phyloP scores from a whole-genome alignment of 257 asterid species.

The Galeopsis tetrahit region DNA sequence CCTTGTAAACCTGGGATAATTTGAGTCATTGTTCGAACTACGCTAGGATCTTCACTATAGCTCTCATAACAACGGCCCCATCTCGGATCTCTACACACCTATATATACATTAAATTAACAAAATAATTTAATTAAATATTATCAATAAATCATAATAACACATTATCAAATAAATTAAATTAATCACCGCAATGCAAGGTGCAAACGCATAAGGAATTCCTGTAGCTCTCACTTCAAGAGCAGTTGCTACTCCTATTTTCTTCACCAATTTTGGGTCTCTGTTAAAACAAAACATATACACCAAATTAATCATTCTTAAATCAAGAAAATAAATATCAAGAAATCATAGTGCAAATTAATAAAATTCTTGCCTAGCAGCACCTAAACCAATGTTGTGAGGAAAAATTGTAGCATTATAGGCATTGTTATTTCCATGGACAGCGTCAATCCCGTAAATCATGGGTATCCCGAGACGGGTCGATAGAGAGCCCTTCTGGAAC shows the following conservation, averaged over 20 bases:
- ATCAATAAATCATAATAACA: neutral
- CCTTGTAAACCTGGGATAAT: conserved; percentile 80
- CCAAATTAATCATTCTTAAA: neutral
- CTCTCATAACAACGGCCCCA: conserved; percentile 93
- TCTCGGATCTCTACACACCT: conserved; percentile 91
- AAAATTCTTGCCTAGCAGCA: conserved; percentile 38
- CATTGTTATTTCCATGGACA: conserved; percentile 60
- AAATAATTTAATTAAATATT: neutral
- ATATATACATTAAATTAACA: neutral
- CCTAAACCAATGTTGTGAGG: conserved; percentile 44
- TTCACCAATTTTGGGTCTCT: conserved; percentile 65
- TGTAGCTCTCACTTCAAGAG: conserved; percentile 72
- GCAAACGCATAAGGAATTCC: conserved; percentile 69
- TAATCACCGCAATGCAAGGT: conserved; percentile 80
- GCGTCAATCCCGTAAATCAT: conserved; percentile 82
- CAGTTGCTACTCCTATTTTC: conserved; percentile 78
- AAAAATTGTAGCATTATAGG: conserved; percentile 38
- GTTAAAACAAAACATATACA: conserved; percentile 11
- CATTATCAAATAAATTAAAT: too few relatives aligned
- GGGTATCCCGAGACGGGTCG: conserved; percentile 78
- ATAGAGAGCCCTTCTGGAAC: conserved; percentile 62
- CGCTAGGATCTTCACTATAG: conserved; percentile 65
- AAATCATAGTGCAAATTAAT: neutral
- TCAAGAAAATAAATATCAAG: neutral
- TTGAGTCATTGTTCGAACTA: conserved; percentile 77